A percentile compares a stretch with the other conserved stretches of the same genome.
Evolutionary conservation across 2,329 filamentous ascomycete species (phyloP).

Genomic region (Neofusicoccum sp.): DNA sequence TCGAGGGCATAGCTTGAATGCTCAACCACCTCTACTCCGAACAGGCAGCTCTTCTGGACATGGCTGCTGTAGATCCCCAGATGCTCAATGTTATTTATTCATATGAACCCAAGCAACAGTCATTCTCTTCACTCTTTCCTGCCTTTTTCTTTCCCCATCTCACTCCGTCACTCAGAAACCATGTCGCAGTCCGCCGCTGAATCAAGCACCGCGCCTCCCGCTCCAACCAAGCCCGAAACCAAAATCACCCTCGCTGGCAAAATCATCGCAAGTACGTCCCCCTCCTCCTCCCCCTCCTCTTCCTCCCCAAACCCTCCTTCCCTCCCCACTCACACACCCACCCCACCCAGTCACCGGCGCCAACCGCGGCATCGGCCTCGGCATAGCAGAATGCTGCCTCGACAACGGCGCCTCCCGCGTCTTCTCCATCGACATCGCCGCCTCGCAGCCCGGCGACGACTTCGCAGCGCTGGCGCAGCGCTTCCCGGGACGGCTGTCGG

Average conservation of each 20-base stretch:
- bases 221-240: slow-evolving; percentile 22
- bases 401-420: slow-evolving; percentile 44
- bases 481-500: slow-evolving; percentile 42
- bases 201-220: background rate
- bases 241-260: slow-evolving; percentile 29
- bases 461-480: slow-evolving; percentile 40
- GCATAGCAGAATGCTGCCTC: slow-evolving; percentile 49
- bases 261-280: slow-evolving; percentile 20
- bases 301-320: slow-evolving; percentile 16
- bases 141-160: background rate
- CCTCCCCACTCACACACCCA: slow-evolving; percentile 17
- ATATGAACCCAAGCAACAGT: too few species aligned
- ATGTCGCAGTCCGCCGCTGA: background rate
- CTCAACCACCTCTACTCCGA: too few species aligned
- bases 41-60: too few species aligned
- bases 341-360: slow-evolving; percentile 28
- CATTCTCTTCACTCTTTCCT: too few species aligned
- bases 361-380: slow-evolving; percentile 43
- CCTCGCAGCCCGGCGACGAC: slow-evolving; percentile 41
- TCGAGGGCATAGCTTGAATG: too few species aligned
- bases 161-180: too few species aligned
- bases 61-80: too few species aligned
- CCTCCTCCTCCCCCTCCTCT: too few species aligned
- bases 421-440: slow-evolving; percentile 49
- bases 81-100: too few species aligned